phyloP scores from a whole-genome alignment of 257 asterid genomes.

The Datura wrightii region DNA sequence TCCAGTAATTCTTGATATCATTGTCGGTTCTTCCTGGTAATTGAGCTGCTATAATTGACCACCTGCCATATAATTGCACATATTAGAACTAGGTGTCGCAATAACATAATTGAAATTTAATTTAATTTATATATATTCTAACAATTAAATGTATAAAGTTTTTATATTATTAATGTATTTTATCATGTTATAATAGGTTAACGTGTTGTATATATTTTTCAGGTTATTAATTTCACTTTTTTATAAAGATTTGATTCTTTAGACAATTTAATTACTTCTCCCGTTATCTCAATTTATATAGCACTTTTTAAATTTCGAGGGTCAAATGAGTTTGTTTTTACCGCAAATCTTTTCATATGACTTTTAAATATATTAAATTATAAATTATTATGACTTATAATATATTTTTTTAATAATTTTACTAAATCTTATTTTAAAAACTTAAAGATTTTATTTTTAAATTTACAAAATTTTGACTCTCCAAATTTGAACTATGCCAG shows the following conservation, averaged over 20 bases:
- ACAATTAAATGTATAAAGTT: too few species aligned
- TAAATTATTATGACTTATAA: not conserved
- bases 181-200: not conserved
- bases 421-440: not conserved
- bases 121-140: not conserved
- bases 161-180: too few species aligned
- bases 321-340: not conserved
- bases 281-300: not conserved
- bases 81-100: not conserved
- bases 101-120: not conserved
- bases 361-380: not conserved
- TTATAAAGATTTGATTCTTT: not conserved
- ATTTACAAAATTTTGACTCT: not conserved
- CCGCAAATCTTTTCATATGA: not conserved
- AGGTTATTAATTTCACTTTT: not conserved
- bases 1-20: constrained; percentile 7
- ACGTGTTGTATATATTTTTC: not conserved
- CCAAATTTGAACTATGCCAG: not conserved
- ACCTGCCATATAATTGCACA: not conserved
- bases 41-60: constrained; percentile 19
- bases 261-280: not conserved
- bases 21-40: not conserved
- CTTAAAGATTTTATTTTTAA: not conserved
- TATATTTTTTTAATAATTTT: too few species aligned
- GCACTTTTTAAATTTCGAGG: not conserved